phyloP scores from a whole-genome alignment of 2,329 filamentous ascomycete genomes.

The Nannizziopsis barbatae region DNA sequence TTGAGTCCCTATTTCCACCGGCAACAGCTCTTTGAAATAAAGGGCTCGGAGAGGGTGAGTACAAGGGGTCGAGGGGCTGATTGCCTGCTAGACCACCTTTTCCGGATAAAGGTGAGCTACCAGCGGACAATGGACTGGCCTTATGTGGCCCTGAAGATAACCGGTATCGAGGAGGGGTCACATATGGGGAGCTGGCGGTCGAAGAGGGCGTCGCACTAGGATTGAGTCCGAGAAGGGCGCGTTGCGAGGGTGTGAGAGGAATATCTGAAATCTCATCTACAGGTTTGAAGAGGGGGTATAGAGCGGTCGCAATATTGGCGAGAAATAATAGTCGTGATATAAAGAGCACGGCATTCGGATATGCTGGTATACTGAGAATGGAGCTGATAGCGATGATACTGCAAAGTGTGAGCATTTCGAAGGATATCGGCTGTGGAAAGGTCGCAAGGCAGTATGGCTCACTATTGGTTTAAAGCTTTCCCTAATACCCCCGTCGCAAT shows the following conservation, averaged over 20 bases:
- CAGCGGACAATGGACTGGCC: slow-evolving; percentile 30
- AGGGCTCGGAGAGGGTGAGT: slow-evolving; percentile 44
- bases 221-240: slow-evolving; percentile 68
- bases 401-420: slow-evolving; percentile 15
- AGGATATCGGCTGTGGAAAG: slow-evolving; percentile 1
- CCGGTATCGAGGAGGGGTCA: slow-evolving; percentile 78
- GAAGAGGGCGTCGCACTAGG: slow-evolving; percentile 52
- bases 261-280: slow-evolving; percentile 78
- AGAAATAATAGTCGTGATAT: slow-evolving; percentile 51
- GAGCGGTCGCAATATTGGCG: slow-evolving; percentile 59
- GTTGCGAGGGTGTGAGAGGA: slow-evolving; percentile 78
- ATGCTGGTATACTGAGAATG: slow-evolving; percentile 29
- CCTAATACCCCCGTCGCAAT: slow-evolving; percentile 39
- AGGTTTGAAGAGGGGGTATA: slow-evolving; percentile 59
- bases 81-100: slow-evolving; percentile 28
- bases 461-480: slow-evolving; percentile 31
- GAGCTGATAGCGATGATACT: slow-evolving; percentile 30
- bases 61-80: slow-evolving; percentile 36
- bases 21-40: slow-evolving; percentile 58
- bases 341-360: slow-evolving; percentile 40
- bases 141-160: slow-evolving; percentile 53
- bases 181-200: slow-evolving; percentile 60
- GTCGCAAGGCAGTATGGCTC: slow-evolving; percentile 2
- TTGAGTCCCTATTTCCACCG: slow-evolving; percentile 26
- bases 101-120: slow-evolving; percentile 30